Percentiles rank a stretch among this genome's conserved stretches.
These are phyloP conservation scores for Talaromyces adpressus DNA, from an alignment of 495 filamentous ascomycete genomes.

Conservation along the genomic window DNA sequence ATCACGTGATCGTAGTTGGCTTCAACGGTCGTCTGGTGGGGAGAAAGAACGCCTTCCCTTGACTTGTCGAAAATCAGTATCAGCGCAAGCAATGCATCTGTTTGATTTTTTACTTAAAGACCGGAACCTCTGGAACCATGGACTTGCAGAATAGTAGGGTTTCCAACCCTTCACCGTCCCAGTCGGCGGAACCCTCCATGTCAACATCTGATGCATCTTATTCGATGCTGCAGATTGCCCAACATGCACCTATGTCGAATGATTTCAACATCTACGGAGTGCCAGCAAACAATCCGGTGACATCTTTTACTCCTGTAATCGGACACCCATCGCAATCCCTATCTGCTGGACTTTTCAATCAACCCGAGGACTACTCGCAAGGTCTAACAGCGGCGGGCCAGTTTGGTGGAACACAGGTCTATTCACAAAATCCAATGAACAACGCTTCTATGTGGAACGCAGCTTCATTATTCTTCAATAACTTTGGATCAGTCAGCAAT, in stretches of 20 bases:
- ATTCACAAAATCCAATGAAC: not conserved
- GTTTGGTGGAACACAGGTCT: not conserved
- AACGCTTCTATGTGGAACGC: constrained; percentile 1
- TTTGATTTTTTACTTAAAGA: not conserved
- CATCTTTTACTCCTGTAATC: not conserved
- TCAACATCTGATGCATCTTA: constrained; percentile 7
- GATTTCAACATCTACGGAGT: not conserved
- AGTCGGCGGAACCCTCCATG: constrained; percentile 16
- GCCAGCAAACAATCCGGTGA: not conserved
- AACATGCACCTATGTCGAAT: not conserved
- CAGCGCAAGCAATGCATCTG: not conserved
- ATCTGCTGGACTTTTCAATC: not conserved
- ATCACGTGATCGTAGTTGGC: not conserved
- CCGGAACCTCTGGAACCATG: constrained; percentile 11
- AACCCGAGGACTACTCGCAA: not conserved
- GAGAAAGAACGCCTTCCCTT: not conserved
- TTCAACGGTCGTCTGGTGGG: not conserved
- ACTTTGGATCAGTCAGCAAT: not conserved
- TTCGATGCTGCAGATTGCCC: not conserved
- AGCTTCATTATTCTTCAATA: not conserved
- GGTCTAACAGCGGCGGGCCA: not conserved
- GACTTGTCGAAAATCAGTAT: not conserved
- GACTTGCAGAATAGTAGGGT: constrained; percentile 21
- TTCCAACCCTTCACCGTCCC: constrained; percentile 18
- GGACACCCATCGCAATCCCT: not conserved